Conservation (phyloP, 768 basidiomycete species). For the Leccinum sublutescens region DNA sequence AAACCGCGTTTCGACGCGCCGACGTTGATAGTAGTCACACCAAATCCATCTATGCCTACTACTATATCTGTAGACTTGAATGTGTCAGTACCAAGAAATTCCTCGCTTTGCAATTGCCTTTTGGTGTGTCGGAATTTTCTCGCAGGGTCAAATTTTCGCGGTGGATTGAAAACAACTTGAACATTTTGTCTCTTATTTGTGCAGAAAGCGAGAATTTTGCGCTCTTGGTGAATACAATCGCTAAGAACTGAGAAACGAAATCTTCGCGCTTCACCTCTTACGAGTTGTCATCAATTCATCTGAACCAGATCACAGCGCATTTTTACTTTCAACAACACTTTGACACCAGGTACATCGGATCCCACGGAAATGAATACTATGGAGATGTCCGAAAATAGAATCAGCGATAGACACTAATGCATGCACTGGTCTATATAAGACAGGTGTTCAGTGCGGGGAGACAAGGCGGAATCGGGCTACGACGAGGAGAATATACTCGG, state of each 20-base stretch:
- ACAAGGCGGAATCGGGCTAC: background rate
- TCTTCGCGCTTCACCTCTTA: background rate
- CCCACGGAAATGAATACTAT: background rate
- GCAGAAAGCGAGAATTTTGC: background rate
- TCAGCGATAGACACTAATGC: background rate
- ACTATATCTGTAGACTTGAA: too few species aligned
- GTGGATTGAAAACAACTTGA: too few species aligned
- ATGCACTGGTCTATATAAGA: background rate
- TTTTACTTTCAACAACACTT: background rate
- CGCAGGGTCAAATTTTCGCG: too few species aligned
- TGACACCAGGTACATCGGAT: background rate
- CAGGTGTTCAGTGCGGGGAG: background rate
- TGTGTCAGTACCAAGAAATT: too few species aligned
- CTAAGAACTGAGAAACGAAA: background rate
- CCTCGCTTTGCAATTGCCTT: too few species aligned
- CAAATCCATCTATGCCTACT: too few species aligned
- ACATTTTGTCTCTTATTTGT: too few species aligned
- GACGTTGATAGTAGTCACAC: too few species aligned
- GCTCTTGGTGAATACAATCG: background rate
- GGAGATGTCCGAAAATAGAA: constrained; percentile 5
- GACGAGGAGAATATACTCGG: background rate
- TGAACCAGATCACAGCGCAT: background rate
- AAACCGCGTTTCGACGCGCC: too few species aligned
- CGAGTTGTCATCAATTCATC: background rate
- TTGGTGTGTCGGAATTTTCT: too few species aligned